These are phyloP conservation scores for Tritrichomonas musculus DNA, from an alignment of 208 protist species.

Conservation along the genomic window DNA sequence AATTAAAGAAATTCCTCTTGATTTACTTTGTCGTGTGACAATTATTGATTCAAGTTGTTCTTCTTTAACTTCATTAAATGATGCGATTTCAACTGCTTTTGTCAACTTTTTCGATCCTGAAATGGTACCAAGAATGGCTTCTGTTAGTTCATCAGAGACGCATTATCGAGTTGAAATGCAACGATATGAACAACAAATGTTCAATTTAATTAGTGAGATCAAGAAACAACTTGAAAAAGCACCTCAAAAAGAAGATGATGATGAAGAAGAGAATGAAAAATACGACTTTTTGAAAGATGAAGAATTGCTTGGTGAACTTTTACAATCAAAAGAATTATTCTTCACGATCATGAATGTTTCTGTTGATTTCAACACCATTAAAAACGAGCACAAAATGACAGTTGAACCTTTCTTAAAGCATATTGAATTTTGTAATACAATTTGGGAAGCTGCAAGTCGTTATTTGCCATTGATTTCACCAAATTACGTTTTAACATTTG, in stretches of 20 bases:
- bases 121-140: neutral
- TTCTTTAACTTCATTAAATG: neutral
- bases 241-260: neutral
- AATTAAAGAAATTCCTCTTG: neutral
- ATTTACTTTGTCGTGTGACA: neutral
- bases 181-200: neutral
- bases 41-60: neutral
- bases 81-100: neutral
- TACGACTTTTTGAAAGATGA: too few species aligned
- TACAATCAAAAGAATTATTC: too few species aligned
- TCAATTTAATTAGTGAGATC: neutral
- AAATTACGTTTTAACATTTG: neutral
- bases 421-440: neutral
- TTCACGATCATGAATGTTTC: too few species aligned
- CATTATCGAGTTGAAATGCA: neutral
- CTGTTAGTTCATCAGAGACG: neutral
- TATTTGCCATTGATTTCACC: neutral
- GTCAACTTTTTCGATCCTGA: neutral
- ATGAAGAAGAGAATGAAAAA: too few species aligned
- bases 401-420: neutral
- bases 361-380: too few species aligned
- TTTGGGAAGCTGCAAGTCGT: neutral
- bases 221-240: too few species aligned
- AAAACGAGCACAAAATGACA: too few species aligned
- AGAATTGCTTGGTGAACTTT: too few species aligned